A percentile compares a stretch with the other conserved stretches of the same genome.
phyloP scores from a whole-genome alignment of 2,329 filamentous ascomycete genomes.

The Pezicula neosporulosa region DNA sequence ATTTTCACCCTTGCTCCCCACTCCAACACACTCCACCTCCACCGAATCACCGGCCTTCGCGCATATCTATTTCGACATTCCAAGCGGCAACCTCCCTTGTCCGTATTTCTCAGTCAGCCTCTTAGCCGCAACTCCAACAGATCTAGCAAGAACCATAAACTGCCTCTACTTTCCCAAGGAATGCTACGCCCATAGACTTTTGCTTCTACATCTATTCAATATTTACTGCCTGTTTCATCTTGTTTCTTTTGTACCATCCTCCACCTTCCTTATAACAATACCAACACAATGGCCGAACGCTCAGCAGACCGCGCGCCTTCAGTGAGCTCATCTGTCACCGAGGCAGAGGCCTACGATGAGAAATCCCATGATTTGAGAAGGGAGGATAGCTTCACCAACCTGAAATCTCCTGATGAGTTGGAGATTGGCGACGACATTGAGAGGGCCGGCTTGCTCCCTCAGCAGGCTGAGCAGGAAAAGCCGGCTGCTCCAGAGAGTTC shows the following conservation, averaged over 20 bases:
- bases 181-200: not conserved
- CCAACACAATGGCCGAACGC: slow-evolving; percentile 21
- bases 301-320: slow-evolving; percentile 19
- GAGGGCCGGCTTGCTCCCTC: slow-evolving; percentile 37
- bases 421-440: slow-evolving; percentile 37
- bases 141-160: not conserved
- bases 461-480: slow-evolving; percentile 30
- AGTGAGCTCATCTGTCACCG: slow-evolving; percentile 22
- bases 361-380: slow-evolving; percentile 12
- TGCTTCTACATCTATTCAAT: not conserved
- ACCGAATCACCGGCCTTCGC: not conserved
- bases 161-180: not conserved
- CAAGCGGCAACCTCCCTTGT: not conserved
- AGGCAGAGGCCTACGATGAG: slow-evolving; percentile 23
- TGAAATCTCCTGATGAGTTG: slow-evolving; percentile 29
- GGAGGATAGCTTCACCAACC: slow-evolving; percentile 20
- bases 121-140: too few species aligned
- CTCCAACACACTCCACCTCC: not conserved
- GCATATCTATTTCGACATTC: not conserved
- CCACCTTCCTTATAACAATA: not conserved
- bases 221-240: not conserved
- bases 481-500: slow-evolving; percentile 24
- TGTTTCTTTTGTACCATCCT: not conserved
- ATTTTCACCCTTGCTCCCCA: not conserved
- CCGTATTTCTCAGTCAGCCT: not conserved